Evolutionary conservation across 2,329 filamentous ascomycete genomes (phyloP).

Genomic region (Colletotrichum tofieldiae): DNA sequence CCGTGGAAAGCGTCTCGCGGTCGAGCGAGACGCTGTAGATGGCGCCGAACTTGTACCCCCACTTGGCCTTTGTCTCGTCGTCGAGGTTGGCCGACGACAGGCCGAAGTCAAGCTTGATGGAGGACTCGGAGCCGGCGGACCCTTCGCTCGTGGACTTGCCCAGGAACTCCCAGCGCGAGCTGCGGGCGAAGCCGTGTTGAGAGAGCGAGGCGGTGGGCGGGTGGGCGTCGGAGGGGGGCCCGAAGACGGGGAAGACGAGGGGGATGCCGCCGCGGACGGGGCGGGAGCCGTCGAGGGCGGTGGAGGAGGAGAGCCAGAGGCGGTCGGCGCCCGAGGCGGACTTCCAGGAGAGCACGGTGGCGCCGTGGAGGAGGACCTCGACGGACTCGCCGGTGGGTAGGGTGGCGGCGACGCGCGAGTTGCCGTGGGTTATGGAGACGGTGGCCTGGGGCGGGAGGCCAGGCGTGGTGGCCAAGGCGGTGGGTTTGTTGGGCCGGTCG

Average conservation of each 20-base stretch:
- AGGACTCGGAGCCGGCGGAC: slow-evolving; percentile 53
- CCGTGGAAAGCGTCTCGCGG: slow-evolving; percentile 82
- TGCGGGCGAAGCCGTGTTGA: slow-evolving; percentile 96
- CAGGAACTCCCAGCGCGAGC: slow-evolving; percentile 92
- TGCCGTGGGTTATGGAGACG: slow-evolving; percentile 81
- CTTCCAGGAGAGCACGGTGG: slow-evolving; percentile 96
- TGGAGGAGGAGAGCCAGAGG: slow-evolving; percentile 86
- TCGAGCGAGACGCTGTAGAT: slow-evolving; percentile 94
- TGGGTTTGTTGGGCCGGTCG: slow-evolving; percentile 88
- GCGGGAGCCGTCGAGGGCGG: slow-evolving; percentile 88
- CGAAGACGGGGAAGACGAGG: slow-evolving; percentile 95
- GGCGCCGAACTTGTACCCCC: slow-evolving; percentile 90
- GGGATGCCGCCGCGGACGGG: slow-evolving; percentile 93
- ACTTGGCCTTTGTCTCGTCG: slow-evolving; percentile 78
- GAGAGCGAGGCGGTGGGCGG: slow-evolving; percentile 84
- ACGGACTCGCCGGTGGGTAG: slow-evolving; percentile 91
- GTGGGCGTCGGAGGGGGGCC: slow-evolving; percentile 79
- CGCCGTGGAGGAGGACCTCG: slow-evolving; percentile 89
- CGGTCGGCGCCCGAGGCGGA: slow-evolving; percentile 84
- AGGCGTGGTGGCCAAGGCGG: slow-evolving; percentile 81
- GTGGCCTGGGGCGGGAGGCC: slow-evolving; percentile 82
- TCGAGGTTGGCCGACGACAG: slow-evolving; percentile 82
- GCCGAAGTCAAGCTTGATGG: slow-evolving; percentile 96
- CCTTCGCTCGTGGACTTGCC: slow-evolving; percentile 78
- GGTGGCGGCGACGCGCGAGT: slow-evolving; percentile 81